phyloP scores from a whole-genome alignment of 331 rosid genomes.

The Cydonia oblonga region DNA sequence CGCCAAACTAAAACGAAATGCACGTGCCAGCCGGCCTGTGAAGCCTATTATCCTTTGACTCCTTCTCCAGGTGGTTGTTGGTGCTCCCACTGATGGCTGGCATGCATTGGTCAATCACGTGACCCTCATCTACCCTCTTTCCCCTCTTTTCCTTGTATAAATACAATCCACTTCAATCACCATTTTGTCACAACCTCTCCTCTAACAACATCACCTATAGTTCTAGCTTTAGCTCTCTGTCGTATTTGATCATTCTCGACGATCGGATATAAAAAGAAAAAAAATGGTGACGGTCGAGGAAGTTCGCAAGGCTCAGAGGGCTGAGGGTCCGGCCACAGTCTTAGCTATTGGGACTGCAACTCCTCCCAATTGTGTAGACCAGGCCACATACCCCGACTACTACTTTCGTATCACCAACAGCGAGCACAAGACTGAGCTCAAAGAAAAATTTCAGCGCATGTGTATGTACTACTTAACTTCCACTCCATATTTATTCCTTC shows the following conservation, averaged over 20 bases:
- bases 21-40: too few relatives aligned
- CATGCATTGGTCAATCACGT: not conserved
- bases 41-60: too few relatives aligned
- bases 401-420: too few relatives aligned
- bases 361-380: too few relatives aligned
- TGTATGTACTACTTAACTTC: constrained; percentile 33
- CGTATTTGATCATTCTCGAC: not conserved
- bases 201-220: not conserved
- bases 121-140: not conserved
- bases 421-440: too few relatives aligned
- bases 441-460: constrained; percentile 27
- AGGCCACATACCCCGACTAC: too few relatives aligned
- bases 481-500: constrained; percentile 1
- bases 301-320: constrained; percentile 32
- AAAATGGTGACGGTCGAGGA: constrained; percentile 42
- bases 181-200: not conserved
- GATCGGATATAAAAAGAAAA: not conserved
- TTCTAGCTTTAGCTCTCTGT: not conserved
- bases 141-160: not conserved
- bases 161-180: not conserved
- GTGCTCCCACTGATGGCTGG: not conserved
- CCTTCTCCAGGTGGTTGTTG: not conserved
- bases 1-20: too few relatives aligned
- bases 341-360: too few relatives aligned
- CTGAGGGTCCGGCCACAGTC: constrained; percentile 1